Evolutionary conservation across 2,329 filamentous ascomycete genomes (phyloP), one percentile per base, ranked within the genome.

Genomic region (Mycosphaerella arachidis): DNA sequence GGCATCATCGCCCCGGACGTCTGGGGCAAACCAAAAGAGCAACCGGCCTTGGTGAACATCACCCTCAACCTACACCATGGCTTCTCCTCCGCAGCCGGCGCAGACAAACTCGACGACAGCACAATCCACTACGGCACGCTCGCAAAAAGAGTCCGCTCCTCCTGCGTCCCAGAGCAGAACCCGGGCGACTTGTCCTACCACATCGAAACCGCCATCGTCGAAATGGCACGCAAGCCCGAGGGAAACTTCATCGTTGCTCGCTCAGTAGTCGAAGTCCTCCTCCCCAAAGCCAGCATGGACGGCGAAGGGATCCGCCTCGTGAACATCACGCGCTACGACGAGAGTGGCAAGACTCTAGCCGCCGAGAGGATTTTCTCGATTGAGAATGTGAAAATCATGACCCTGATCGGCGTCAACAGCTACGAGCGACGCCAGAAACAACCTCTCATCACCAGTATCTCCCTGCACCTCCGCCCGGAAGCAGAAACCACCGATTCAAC

Each of bases 41-140:
- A 91, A 73, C 87, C 88, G 7, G 77, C 85, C 9, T 70, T 83
- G 6, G 68, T 91, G 8, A 86, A 85, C 4, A 81, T 84, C 35
- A 79, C 81, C 20, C 78, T 91, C 3, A 80, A 78, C 3, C 80
- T 91, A 61, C 72, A 74, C 13, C 70, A 75, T 7, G 62, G 60
- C 10, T 91, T 91, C 69, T 76, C 76, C 52, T 78, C 81, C 0
- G 84, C 87, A 1, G 84, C 86, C 0, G 68, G 78, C 1, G 73
- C 74, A 4, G 89, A 92, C 74, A 76, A 76, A 8, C 81, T 92
- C 35, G 82, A 84, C 50, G 73, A 75, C n/a, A 88, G 88, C 70
- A 92, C 89, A 1, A 84, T 91, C 27, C 87, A 92, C 75, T 92
- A 92, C 69, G 89, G 89, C 1, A 80, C 77, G 9, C 78, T 92